Base-by-base conservation (phyloP, 352 stramenopile genomes). In the Phytophthora aleatoria region DNA sequence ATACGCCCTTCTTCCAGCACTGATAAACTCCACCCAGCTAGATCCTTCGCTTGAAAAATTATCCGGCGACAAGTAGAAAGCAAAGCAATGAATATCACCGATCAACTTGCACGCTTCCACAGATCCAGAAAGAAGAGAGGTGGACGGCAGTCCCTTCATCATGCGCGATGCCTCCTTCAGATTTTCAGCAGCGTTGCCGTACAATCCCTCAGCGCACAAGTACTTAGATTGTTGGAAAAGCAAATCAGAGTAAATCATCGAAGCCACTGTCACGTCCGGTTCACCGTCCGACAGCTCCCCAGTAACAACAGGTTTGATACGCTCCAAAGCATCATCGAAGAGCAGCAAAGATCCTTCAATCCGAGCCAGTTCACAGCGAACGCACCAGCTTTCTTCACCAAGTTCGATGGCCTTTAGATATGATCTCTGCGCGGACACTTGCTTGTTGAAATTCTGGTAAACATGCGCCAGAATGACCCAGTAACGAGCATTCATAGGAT, bases 161-260 rank as follows among this genome's bases (percentile, higher is more conserved):
- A 89, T 58, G 8, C 36, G 16, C 6, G 85, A 90, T 7, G 87
- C 82, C 26, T 87, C 73, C 47, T 84, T 77, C 35, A 96, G 26
- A 56, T 93, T 92, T 3, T 33, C 38, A 16, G 80, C 77, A 10
- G 83, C 81, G 11, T 81, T 83, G 10, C 85, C 87, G 50, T 94
- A 94, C 24, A 92, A 54, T 10, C 85, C 87, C 43, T 94, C 81
- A 4, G 77, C 79, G 38, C 85, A 92, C 11, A 94, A 71, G 9
- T 76, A 85, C 56, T 91, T 92, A 11, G 87, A 83, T 67, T 96
- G 79, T 20, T 89, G 77, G 53, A 91, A 91, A 41, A 96, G 69
- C 16, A 94, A 60, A 24, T 92, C 76, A 0, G 82, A 74, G 50
- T 89, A 89, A 36, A 94, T 59, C 59, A 86, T 87, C 20, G 67